phyloP scores from a whole-genome alignment of 208 protist genomes.

The Leishmania arabica region DNA sequence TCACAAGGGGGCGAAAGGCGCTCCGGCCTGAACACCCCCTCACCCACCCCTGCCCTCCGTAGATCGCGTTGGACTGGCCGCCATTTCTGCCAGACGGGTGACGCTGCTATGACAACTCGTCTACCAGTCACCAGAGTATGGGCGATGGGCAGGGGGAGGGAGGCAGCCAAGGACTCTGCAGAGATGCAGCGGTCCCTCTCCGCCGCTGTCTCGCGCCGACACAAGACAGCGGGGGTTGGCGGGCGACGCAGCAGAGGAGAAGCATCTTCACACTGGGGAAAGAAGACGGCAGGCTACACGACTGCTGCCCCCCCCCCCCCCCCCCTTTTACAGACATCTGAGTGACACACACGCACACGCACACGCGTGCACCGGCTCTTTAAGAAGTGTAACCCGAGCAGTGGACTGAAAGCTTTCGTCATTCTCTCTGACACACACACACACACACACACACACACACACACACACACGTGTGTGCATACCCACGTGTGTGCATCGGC shows the following conservation, averaged over 20 bases:
- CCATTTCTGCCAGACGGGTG: not conserved
- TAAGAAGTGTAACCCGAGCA: not conserved
- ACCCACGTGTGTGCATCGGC: not conserved
- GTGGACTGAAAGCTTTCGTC: not conserved
- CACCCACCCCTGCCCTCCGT: not conserved
- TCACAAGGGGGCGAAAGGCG: not conserved
- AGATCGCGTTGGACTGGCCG: not conserved
- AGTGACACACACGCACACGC: not conserved
- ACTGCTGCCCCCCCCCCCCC: too few relatives aligned
- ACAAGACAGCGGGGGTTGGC: too few relatives aligned
- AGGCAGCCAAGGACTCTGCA: not conserved
- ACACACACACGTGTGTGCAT: too few relatives aligned
- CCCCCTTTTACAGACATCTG: not conserved
- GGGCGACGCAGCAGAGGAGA: not conserved
- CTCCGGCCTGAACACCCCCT: not conserved
- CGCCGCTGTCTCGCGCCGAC: too few relatives aligned
- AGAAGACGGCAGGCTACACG: not conserved
- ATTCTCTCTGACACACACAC: not conserved
- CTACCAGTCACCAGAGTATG: not conserved
- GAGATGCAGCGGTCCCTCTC: not conserved
- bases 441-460: not conserved
- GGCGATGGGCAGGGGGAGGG: not conserved
- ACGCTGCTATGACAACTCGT: not conserved
- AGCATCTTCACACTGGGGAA: not conserved
- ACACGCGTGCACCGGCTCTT: not conserved